Evolutionary conservation across 805 yeast species (phyloP).

Genomic region (Cyberlindnera subsufficiens): DNA sequence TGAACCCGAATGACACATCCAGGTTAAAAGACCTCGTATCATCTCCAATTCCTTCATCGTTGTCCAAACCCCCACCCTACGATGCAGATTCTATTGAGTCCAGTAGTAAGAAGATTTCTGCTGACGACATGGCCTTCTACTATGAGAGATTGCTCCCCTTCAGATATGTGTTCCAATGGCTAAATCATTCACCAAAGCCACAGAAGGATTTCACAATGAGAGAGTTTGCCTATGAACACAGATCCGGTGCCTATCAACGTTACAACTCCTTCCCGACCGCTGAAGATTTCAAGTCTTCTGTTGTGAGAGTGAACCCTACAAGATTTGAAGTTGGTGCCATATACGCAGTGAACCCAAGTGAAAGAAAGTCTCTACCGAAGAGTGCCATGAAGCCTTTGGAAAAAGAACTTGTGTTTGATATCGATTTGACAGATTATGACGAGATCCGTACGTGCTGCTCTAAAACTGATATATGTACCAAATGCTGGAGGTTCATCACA

Average conservation of each 20-base stretch:
- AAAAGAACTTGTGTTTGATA: conserved; percentile 92
- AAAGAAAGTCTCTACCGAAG: conserved; percentile 71
- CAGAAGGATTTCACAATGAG: conserved; percentile 76
- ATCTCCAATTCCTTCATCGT: conserved; percentile 13
- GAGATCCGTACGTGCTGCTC: conserved; percentile 89
- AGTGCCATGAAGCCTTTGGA: conserved; percentile 71
- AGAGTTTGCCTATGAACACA: conserved; percentile 88
- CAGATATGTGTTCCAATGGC: conserved; percentile 77
- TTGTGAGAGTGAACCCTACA: conserved; percentile 68
- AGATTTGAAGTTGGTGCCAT: conserved; percentile 96
- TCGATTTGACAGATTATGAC: conserved; percentile 96
- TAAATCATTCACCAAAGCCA: conserved; percentile 77
- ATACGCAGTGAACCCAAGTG: conserved; percentile 81
- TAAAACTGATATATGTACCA: conserved; percentile 75
- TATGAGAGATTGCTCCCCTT: conserved; percentile 73
- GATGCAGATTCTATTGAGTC: not conserved
- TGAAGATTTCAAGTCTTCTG: conserved; percentile 75
- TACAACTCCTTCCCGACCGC: conserved; percentile 67
- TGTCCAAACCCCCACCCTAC: not conserved
- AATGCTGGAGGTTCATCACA: conserved; percentile 91
- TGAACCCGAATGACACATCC: conserved; percentile 14
- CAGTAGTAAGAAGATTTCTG: conserved; percentile 10
- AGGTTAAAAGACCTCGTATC: conserved; percentile 10
- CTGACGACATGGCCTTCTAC: conserved; percentile 65
- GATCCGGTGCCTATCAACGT: conserved; percentile 85